Evolutionary conservation across 83 land plant species (phyloP).

Genomic region (Thuja plicata): DNA sequence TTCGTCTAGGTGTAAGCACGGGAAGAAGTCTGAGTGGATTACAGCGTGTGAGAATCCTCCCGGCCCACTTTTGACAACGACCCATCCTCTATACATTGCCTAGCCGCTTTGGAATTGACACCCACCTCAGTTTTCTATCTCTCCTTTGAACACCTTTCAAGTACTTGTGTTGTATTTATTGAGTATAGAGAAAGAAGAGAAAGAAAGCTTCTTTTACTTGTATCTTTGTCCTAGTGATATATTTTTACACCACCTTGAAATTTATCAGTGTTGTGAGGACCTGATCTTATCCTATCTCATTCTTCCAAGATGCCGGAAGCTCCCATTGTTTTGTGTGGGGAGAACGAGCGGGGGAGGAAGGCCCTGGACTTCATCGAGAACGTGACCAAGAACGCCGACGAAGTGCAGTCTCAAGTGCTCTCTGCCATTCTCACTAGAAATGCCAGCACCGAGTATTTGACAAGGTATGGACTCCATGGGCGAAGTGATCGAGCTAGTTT

Average conservation of each 20-base stretch:
- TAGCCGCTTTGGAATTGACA: not conserved
- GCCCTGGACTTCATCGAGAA: constrained; percentile 63
- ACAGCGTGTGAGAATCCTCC: not conserved
- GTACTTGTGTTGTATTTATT: not conserved
- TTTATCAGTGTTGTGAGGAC: not conserved
- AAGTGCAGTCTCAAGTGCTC: constrained; percentile 52
- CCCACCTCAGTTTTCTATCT: not conserved
- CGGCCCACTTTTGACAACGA: not conserved
- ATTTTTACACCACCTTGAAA: not conserved
- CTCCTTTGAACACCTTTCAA: no score
- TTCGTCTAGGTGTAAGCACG: not conserved
- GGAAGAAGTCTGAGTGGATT: not conserved
- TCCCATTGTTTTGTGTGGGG: not conserved
- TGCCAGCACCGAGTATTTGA: constrained; percentile 67
- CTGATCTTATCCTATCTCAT: not conserved
- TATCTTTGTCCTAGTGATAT: not conserved
- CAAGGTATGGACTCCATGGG: constrained; percentile 59
- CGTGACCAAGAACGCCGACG: constrained; percentile 47
- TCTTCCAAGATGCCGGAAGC: constrained; percentile 6
- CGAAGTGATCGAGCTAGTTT: constrained; percentile 43
- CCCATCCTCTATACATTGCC: not conserved
- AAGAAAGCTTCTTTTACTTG: no score
- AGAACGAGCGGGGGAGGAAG: not conserved
- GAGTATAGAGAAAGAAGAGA: not conserved
- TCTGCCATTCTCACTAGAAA: constrained; percentile 52